These are phyloP conservation scores for Fusarium pseudoanthophilum DNA, from an alignment of 2,329 filamentous ascomycete genomes.

Conservation along the genomic window DNA sequence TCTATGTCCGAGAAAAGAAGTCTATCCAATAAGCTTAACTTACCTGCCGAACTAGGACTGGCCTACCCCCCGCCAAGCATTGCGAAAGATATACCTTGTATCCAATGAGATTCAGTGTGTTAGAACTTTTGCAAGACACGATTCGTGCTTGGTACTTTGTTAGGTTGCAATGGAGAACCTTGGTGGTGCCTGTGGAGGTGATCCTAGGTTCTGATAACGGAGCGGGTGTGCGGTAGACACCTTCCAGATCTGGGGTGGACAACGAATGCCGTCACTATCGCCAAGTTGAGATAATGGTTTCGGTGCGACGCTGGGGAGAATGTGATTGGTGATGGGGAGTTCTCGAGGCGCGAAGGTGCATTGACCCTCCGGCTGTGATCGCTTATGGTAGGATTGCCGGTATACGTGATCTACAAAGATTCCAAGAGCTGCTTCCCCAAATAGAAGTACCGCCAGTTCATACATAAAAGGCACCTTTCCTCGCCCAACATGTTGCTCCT, in stretches of 20 bases:
- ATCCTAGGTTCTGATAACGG: neutral
- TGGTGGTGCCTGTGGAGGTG: neutral
- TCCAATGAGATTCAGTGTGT: neutral
- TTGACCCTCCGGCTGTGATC: neutral
- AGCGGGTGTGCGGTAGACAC: neutral
- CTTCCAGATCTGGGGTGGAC: conserved; percentile 25
- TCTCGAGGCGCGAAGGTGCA: neutral
- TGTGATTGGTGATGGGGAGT: conserved; percentile 5
- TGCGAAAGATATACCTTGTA: neutral
- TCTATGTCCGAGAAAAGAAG: neutral
- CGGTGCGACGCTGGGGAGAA: neutral
- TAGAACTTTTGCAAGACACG: conserved; percentile 25
- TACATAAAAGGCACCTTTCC: neutral
- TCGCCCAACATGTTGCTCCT: neutral
- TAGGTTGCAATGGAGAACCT: neutral
- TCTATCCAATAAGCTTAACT: conserved; percentile 17
- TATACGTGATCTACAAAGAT: neutral
- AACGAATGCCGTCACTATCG: conserved; percentile 13
- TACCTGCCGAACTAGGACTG: conserved; percentile 20
- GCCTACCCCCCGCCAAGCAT: conserved; percentile 6
- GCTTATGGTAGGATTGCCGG: neutral
- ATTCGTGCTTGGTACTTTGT: neutral
- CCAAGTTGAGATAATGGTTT: conserved; percentile 23
- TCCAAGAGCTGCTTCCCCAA: neutral
- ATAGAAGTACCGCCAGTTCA: neutral